A percentile compares a stretch with the other conserved stretches of the same genome.
Evolutionary conservation across 805 yeast genomes (phyloP).

Genomic region (Spathaspora girioi): DNA sequence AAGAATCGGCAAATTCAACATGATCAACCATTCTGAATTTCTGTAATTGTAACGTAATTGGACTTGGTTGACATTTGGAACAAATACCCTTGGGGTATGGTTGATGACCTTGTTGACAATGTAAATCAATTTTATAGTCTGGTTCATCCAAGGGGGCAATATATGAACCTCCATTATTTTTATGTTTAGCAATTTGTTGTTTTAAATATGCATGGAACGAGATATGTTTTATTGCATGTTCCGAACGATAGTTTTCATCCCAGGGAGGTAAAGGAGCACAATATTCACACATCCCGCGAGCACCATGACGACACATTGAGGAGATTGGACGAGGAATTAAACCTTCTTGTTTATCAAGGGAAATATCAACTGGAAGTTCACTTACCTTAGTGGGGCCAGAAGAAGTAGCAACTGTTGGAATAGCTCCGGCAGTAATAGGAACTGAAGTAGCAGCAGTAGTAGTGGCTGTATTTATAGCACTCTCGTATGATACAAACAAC

Average conservation of each 20-base stretch:
- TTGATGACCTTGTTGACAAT: slow-evolving; percentile 77
- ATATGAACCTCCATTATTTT: slow-evolving; percentile 54
- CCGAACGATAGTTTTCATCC: slow-evolving; percentile 74
- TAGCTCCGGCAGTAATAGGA: not conserved
- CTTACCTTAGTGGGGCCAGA: slow-evolving; percentile 15
- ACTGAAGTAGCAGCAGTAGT: slow-evolving; percentile 1
- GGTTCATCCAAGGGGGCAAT: slow-evolving; percentile 79
- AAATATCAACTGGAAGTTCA: slow-evolving; percentile 66
- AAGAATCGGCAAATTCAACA: slow-evolving; percentile 79
- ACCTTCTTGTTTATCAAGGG: slow-evolving; percentile 65
- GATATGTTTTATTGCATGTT: slow-evolving; percentile 77
- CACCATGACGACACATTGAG: slow-evolving; percentile 77
- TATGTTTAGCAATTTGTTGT: slow-evolving; percentile 69
- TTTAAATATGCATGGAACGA: slow-evolving; percentile 83
- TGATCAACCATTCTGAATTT: slow-evolving; percentile 95
- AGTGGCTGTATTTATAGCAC: not conserved
- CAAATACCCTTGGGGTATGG: slow-evolving; percentile 96
- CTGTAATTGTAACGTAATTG: slow-evolving; percentile 89
- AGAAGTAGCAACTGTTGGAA: not conserved
- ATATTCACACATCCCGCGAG: slow-evolving; percentile 96
- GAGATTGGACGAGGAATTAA: slow-evolving; percentile 63
- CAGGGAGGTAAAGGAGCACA: slow-evolving; percentile 96
- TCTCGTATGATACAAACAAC: slow-evolving; percentile 43
- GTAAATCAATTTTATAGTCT: slow-evolving; percentile 56
- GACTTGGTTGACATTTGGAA: slow-evolving; percentile 94